Evolutionary conservation across 208 protist genomes (phyloP), one percentile per base, ranked within the genome.

Genomic region (Acanthamoeba sp.): DNA sequence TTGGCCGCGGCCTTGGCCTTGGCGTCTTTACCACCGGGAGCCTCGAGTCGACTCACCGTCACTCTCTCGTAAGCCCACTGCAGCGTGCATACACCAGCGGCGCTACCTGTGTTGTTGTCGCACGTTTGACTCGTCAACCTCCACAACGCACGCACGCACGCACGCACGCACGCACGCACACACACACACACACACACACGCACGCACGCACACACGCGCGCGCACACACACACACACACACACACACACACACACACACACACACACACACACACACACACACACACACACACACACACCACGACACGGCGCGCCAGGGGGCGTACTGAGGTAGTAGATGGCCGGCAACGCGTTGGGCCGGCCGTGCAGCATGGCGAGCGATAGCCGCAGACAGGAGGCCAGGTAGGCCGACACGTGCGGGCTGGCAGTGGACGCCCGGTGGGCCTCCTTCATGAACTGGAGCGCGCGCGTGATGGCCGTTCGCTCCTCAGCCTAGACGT

Each of bases 311-410:
- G n/a, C n/a, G n/a, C n/a, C n/a, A 85, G 76, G 1, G 10, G 1
- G 36, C 2, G 48, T 91, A 91, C 84, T 66, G 50, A 91, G 42
- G 29, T 91, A 91, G 52, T 91, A 91, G 52, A 69, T 36, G 32
- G 84, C 48, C 7, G 84, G 84, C 24, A 91, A 36, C 6, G 57
- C 48, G 84, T 91, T 69, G 22, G 84, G 84, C 12, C 84, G 84
- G 16, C 84, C 84, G 32, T 91, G 84, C 12, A 91, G 48, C 29
- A 91, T 32, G 22, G 84, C 84, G 34, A 91, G 84, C 36, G 84
- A 84, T 0, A 84, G 73, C 4, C 73, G 73, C 73, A 84, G 73
- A 27, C 40, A 84, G 10, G 73, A 52, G 24, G 73, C 73, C 73
- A 84, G 42, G 29, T 84, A 84, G 73, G 73, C 73, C 12, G 73